Evolutionary conservation across 2,329 filamentous ascomycete genomes (phyloP).

Genomic region (Alternaria infectoria): DNA sequence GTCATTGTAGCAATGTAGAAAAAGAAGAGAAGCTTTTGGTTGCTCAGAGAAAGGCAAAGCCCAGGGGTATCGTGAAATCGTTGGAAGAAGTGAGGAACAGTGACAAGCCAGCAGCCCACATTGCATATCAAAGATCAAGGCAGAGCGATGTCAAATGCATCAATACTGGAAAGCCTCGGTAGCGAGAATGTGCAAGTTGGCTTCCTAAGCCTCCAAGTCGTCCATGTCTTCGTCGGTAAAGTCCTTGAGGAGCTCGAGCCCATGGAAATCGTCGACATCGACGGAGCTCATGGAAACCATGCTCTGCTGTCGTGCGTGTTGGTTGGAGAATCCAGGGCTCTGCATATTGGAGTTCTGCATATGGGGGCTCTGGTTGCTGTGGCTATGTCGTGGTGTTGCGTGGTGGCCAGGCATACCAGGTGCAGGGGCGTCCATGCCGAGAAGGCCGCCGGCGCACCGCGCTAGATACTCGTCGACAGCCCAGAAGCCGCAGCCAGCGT

Average conservation of each 20-base stretch:
- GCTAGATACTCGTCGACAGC: conserved; percentile 48
- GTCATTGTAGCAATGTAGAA: neutral
- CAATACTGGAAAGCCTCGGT: neutral
- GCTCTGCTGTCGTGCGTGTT: conserved; percentile 16
- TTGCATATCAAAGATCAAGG: neutral
- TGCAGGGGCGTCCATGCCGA: conserved; percentile 33
- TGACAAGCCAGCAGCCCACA: neutral
- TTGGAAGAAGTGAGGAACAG: neutral
- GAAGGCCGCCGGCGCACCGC: conserved; percentile 43
- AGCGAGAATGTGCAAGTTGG: neutral
- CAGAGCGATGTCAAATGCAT: neutral
- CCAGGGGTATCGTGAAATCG: conserved; percentile 22
- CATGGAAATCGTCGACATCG: conserved; percentile 30
- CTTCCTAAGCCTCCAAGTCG: conserved; percentile 12
- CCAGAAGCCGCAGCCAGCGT: conserved; percentile 47
- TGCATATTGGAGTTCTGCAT: neutral
- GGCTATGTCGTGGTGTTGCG: conserved; percentile 4
- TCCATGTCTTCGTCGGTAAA: conserved; percentile 37
- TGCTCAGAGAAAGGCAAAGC: conserved; percentile 6
- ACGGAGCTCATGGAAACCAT: conserved; percentile 21
- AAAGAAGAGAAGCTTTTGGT: conserved; percentile 10
- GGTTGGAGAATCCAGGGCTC: neutral
- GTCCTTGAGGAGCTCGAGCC: conserved; percentile 42
- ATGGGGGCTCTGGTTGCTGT: conserved; percentile 10
- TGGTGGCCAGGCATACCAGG: neutral